Evolutionary conservation across 2,329 filamentous ascomycete genomes (phyloP).

Genomic region (Calycina herbarum): DNA sequence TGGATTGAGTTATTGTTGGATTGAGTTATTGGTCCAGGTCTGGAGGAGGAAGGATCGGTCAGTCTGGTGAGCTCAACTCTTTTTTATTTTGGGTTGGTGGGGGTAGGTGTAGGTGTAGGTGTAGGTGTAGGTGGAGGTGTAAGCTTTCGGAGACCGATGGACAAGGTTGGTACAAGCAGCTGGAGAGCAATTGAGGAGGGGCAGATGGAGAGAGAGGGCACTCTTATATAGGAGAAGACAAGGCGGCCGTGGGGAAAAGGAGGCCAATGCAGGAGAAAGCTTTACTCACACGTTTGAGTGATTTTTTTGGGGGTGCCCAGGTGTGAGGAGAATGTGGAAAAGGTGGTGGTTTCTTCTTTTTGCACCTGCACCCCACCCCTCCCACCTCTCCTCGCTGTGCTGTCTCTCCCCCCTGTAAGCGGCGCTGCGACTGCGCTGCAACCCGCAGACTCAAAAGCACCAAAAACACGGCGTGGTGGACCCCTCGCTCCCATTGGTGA

Average conservation of each 20-base stretch:
- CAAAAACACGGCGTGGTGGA: too few relatives aligned
- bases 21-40: background rate
- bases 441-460: too few relatives aligned
- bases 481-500: background rate
- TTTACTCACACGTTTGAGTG: conserved; percentile 19
- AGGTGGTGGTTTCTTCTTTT: too few relatives aligned
- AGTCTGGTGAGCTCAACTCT: conserved; percentile 9
- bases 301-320: conserved; percentile 8
- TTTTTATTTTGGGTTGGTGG: conserved; percentile 17
- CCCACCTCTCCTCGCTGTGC: too few relatives aligned
- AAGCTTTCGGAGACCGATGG: conserved; percentile 13
- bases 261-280: background rate
- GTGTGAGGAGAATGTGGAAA: too few relatives aligned
- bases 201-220: background rate
- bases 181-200: background rate
- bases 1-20: background rate
- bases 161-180: background rate
- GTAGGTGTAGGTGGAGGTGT: background rate
- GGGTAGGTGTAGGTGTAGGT: background rate
- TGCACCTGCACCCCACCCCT: too few relatives aligned
- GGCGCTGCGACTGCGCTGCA: background rate
- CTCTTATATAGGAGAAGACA: conserved; percentile 5
- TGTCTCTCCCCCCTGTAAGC: background rate
- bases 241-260: background rate
- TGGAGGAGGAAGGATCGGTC: background rate